Conservation (phyloP, 1,139 yeast species). For the Ogataea hybrid region DNA sequence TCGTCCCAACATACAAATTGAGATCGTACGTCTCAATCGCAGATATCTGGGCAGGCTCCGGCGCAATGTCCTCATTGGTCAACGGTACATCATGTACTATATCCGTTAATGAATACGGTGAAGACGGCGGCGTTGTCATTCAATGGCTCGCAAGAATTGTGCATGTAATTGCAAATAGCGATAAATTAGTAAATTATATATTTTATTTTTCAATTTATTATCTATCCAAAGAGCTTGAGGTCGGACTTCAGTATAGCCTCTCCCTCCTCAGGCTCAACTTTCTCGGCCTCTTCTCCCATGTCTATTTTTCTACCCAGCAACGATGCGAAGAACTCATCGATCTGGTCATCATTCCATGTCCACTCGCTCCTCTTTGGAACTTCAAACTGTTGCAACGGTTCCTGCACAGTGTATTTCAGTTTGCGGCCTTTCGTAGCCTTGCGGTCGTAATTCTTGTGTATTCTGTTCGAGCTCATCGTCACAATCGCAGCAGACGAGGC, state of each 20-base stretch:
- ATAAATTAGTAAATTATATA: not conserved
- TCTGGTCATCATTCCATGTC: conserved; percentile 85
- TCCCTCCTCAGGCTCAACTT: conserved; percentile 33
- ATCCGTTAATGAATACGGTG: conserved; percentile 31
- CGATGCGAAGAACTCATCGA: conserved; percentile 90
- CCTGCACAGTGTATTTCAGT: conserved; percentile 81
- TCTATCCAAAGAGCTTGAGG: conserved; percentile 30
- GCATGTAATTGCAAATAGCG: not conserved
- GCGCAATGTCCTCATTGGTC: conserved; percentile 16
- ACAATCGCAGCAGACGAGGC: conserved; percentile 43
- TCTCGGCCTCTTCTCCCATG: conserved; percentile 55
- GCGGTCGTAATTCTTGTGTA: conserved; percentile 81
- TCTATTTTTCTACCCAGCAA: conserved; percentile 80
- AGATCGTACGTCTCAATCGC: conserved; percentile 56
- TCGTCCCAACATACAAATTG: conserved; percentile 76
- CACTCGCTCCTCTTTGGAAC: conserved; percentile 60
- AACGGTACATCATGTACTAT: conserved; percentile 28
- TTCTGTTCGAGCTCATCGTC: conserved; percentile 61
- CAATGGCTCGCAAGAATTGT: not conserved
- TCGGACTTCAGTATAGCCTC: conserved; percentile 22
- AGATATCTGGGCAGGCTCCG: conserved; percentile 36
- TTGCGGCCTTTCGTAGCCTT: conserved; percentile 96
- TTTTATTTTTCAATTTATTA: conserved; percentile 4
- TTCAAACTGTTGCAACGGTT: conserved; percentile 84
- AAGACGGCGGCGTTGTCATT: conserved; percentile 1